phyloP scores from a whole-genome alignment of 75 land plant species.

The Picea sitchensis region DNA sequence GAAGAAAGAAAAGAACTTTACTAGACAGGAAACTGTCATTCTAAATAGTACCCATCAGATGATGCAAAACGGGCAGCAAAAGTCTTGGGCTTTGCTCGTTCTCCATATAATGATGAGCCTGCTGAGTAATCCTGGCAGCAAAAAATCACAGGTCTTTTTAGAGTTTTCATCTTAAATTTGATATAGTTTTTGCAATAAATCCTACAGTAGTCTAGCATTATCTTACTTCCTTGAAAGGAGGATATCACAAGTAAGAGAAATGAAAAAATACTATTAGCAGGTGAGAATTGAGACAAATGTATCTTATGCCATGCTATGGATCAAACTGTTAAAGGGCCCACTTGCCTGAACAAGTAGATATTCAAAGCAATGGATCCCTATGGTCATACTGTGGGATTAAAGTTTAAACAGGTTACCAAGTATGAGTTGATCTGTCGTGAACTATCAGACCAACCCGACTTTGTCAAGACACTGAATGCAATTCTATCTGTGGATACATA shows the following conservation, averaged over 20 bases:
- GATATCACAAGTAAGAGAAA: neutral
- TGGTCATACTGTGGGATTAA: neutral
- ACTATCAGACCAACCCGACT: neutral
- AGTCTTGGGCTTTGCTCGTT: constrained; percentile 81
- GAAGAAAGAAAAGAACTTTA: neutral
- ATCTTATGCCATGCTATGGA: neutral
- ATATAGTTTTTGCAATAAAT: neutral
- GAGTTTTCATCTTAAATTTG: neutral
- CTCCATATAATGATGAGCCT: constrained; percentile 71
- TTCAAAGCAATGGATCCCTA: neutral
- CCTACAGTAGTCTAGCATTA: neutral
- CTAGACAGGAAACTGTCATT: neutral
- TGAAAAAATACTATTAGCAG: neutral
- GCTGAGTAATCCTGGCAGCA: constrained; percentile 8
- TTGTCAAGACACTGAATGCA: neutral
- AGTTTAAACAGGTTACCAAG: neutral
- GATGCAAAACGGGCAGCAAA: constrained; percentile 95
- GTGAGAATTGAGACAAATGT: neutral
- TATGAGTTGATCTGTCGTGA: neutral
- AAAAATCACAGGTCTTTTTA: neutral
- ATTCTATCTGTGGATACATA: neutral
- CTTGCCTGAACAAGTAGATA: neutral
- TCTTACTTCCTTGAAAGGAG: neutral
- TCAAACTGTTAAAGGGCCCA: neutral
- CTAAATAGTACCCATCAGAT: constrained; percentile 67